Evolutionary conservation across 2,329 filamentous ascomycete genomes (phyloP).

Genomic region (Trichoderma sp.): DNA sequence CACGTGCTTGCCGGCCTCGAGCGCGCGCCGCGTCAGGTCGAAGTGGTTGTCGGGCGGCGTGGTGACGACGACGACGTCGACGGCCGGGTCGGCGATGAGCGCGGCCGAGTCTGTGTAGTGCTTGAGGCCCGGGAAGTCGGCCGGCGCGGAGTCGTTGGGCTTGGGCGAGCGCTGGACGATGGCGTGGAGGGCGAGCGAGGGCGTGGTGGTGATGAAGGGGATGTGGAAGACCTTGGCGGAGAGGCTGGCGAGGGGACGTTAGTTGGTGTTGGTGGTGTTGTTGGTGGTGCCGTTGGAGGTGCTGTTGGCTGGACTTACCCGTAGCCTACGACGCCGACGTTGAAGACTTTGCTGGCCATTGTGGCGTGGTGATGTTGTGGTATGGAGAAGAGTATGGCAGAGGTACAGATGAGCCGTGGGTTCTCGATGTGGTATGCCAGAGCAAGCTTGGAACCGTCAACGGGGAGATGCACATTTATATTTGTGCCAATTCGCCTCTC

Average conservation of each 20-base stretch:
- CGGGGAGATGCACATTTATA: neutral
- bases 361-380: neutral
- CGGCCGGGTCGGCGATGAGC: constrained; percentile 63
- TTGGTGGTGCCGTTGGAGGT: neutral
- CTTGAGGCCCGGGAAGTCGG: constrained; percentile 66
- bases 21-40: constrained; percentile 61
- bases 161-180: constrained; percentile 75
- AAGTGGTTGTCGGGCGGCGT: constrained; percentile 74
- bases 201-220: constrained; percentile 68
- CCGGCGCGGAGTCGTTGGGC: constrained; percentile 64
- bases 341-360: constrained; percentile 46
- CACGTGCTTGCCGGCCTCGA: constrained; percentile 74
- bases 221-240: constrained; percentile 83
- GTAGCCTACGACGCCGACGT: constrained; percentile 55
- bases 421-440: neutral
- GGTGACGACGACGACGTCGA: constrained; percentile 71
- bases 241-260: constrained; percentile 36
- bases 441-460: neutral
- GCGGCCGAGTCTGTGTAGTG: constrained; percentile 64
- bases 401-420: neutral
- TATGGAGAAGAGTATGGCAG: neutral
- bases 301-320: constrained; percentile 43
- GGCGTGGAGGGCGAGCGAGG: constrained; percentile 67
- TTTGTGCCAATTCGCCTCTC: neutral
- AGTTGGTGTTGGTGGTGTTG: neutral